A percentile compares a stretch with the other conserved stretches of the same genome.
These are phyloP conservation scores for Ichthyophthirius multifiliis DNA, from an alignment of 169 alveolate genomes.

Conservation along the genomic window DNA sequence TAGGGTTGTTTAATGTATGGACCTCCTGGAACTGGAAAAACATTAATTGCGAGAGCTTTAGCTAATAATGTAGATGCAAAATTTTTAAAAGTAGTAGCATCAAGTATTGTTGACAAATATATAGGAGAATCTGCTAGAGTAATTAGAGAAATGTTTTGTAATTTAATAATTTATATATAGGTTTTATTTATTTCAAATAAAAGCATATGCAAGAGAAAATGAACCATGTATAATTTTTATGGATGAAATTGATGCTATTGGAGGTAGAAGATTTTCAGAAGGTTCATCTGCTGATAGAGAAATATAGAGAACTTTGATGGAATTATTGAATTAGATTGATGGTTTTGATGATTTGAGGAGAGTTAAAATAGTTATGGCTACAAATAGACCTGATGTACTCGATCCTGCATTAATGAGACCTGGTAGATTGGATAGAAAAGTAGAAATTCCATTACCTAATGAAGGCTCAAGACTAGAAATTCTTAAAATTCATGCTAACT, in stretches of 20 bases:
- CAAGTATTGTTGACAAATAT: conserved; percentile 98
- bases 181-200: neutral
- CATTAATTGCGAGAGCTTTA: conserved; percentile 98
- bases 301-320: conserved; percentile 97
- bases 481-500: conserved; percentile 94
- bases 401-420: conserved; percentile 99
- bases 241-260: conserved; percentile 99
- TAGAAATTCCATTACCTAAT: conserved; percentile 99
- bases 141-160: conserved; percentile 98
- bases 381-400: conserved; percentile 99
- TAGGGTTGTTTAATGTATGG: conserved; percentile 94
- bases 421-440: conserved; percentile 98
- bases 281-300: conserved; percentile 99
- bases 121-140: conserved; percentile 99
- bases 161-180: neutral
- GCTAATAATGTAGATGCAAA: conserved; percentile 97
- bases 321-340: conserved; percentile 95
- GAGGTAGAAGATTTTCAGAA: conserved; percentile 97
- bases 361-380: conserved; percentile 99
- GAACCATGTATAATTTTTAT: conserved; percentile 99
- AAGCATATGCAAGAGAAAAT: conserved; percentile 97
- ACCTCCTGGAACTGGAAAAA: conserved; percentile 99
- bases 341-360: conserved; percentile 99
- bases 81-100: conserved; percentile 98
- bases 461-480: conserved; percentile 95